These are phyloP conservation scores for Grosmannia serpens DNA, from an alignment of 2,329 filamentous ascomycete species.

Conservation along the genomic window DNA sequence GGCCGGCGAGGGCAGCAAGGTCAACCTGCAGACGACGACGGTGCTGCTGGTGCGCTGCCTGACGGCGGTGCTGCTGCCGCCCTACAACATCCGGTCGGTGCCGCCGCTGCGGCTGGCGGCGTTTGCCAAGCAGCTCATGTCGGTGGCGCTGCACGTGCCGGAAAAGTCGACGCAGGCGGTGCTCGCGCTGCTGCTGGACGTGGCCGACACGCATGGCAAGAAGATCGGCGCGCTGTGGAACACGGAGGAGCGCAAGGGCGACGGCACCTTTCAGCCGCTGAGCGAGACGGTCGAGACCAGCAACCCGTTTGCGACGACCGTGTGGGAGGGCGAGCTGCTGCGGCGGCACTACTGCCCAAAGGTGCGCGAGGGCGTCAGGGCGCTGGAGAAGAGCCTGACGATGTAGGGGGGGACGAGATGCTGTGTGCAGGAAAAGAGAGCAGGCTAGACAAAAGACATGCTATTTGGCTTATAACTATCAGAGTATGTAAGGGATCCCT, in stretches of 20 bases:
- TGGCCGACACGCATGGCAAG: constrained; percentile 69
- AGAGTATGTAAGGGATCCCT: too few relatives aligned
- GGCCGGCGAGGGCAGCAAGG: constrained; percentile 34
- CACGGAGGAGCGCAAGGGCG: constrained; percentile 84
- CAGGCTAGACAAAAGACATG: neutral
- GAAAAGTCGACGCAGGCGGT: constrained; percentile 81
- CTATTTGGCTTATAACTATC: too few relatives aligned
- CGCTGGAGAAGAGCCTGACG: constrained; percentile 50
- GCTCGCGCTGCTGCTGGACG: constrained; percentile 63
- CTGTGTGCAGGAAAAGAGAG: neutral
- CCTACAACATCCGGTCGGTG: constrained; percentile 59
- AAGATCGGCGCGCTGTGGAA: constrained; percentile 85
- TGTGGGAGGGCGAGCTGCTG: constrained; percentile 90
- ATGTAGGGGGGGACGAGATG: constrained; percentile 22
- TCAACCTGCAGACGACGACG: constrained; percentile 92
- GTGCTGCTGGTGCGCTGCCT: constrained; percentile 84
- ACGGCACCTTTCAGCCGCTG: constrained; percentile 71
- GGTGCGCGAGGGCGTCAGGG: constrained; percentile 62
- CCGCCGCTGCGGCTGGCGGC: constrained; percentile 80
- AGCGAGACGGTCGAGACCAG: constrained; percentile 67
- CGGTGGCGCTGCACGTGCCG: constrained; percentile 69
- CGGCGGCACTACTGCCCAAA: constrained; percentile 76
- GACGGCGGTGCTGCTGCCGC: constrained; percentile 67
- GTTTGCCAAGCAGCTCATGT: constrained; percentile 86
- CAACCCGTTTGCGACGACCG: constrained; percentile 80